phyloP scores from a whole-genome alignment of 1,284 basidiomycete species.

The Amylostereum chailletii region DNA sequence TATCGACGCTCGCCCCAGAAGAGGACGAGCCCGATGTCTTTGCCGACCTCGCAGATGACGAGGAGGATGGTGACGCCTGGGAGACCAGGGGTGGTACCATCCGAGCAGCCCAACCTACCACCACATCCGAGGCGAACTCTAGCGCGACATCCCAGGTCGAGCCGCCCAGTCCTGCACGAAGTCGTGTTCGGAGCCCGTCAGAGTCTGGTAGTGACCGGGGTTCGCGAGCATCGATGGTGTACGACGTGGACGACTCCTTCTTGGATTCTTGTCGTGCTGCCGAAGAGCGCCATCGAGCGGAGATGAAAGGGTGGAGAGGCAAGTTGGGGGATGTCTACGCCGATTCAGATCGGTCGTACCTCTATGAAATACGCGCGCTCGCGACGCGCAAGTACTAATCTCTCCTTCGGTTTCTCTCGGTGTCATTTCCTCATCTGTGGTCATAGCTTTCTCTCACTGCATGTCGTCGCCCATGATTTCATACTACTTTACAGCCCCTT shows the following conservation, averaged over 20 bases:
- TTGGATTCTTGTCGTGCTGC: slow-evolving; percentile 64
- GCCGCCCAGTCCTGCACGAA: slow-evolving; percentile 52
- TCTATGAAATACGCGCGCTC: slow-evolving; percentile 74
- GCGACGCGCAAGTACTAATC: slow-evolving; percentile 69
- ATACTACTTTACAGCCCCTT: neutral
- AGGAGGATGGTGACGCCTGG: slow-evolving; percentile 66
- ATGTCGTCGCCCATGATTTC: slow-evolving; percentile 5
- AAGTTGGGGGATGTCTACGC: slow-evolving; percentile 32
- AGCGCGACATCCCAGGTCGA: slow-evolving; percentile 30
- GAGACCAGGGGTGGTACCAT: slow-evolving; percentile 70
- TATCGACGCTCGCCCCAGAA: slow-evolving; percentile 74
- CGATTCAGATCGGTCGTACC: slow-evolving; percentile 47
- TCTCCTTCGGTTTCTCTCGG: slow-evolving; percentile 4
- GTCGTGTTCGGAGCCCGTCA: slow-evolving; percentile 54
- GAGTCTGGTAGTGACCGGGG: slow-evolving; percentile 71
- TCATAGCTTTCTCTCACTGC: slow-evolving; percentile 5
- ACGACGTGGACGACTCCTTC: slow-evolving; percentile 67
- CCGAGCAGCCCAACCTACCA: slow-evolving; percentile 45
- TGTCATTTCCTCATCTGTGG: slow-evolving; percentile 7
- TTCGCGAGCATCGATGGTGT: slow-evolving; percentile 65
- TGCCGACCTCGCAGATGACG: slow-evolving; percentile 82
- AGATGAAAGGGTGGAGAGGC: slow-evolving; percentile 78
- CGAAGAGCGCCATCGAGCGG: slow-evolving; percentile 69
- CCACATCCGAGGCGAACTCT: slow-evolving; percentile 27
- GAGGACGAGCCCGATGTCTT: slow-evolving; percentile 93